Evolutionary conservation across 78 protist species (phyloP), one percentile per base, ranked within the genome.

Genomic region (Tieghemostelium lacteum): DNA sequence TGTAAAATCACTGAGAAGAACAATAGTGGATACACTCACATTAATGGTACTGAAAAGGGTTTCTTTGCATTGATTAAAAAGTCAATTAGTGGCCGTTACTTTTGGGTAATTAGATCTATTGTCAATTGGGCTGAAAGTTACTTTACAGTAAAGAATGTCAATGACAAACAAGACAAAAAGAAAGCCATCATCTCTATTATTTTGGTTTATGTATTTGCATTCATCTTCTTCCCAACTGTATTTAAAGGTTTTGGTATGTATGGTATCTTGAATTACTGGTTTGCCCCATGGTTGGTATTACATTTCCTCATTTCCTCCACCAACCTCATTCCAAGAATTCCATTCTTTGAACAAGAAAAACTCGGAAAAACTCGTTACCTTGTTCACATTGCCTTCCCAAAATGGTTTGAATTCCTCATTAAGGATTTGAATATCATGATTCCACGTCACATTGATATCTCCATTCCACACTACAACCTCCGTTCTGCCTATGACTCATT

Each of bases 391-490:
- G 66, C 88, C 29, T 78, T 66, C 29, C 88, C 88, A 49, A 70
- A 78, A 72, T 78, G 88, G 88, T 78, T 78, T 20, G 88, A 78
- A 39, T 78, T 78, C 39, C 57, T 78, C 42, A 76, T 78, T 20
- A 78, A 78, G 31, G 88, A 78, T 62, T 66, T 78, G 28, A 78
- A 78, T 45, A 66, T 78, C 39, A 28, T 71, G 33, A 29, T 78
- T 4, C 88, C 88, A 64, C 73, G 88, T 52, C 88, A 78, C 28
- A 78, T 78, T 34, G 88, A 75, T 0, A 70, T 78, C 6, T 39
- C 88, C 37, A 78, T 78, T 37, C 88, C 88, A 57, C 88, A 78
- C 55, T 78, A 78, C 75, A 78, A 78, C 49, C 64, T 78, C 29
- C 58, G 88, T 36, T 52, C 52, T 50, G 88, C 88, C 16, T 78